phyloP scores from a whole-genome alignment of 495 filamentous ascomycete genomes.

The Penicillium cinerascens region DNA sequence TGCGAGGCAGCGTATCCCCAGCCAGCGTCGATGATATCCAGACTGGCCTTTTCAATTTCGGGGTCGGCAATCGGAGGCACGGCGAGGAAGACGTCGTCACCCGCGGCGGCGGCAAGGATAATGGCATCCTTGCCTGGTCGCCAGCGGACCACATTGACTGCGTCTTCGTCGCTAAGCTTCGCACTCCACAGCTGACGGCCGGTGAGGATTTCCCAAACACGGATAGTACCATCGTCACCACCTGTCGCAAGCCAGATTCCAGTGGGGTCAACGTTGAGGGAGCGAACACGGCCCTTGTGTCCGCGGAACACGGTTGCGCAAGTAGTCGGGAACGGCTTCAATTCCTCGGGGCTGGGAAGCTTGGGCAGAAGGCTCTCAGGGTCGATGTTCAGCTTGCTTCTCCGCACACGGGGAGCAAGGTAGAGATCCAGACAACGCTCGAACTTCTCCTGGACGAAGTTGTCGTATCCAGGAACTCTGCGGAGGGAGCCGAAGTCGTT shows the following conservation, averaged over 20 bases:
- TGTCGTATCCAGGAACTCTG: constrained; percentile 89
- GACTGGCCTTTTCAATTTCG: constrained; percentile 67
- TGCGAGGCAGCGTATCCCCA: constrained; percentile 83
- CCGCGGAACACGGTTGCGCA: constrained; percentile 80
- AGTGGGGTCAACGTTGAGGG: constrained; percentile 71
- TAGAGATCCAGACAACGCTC: constrained; percentile 95
- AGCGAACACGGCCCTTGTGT: constrained; percentile 84
- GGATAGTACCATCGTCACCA: constrained; percentile 89
- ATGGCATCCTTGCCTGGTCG: constrained; percentile 76
- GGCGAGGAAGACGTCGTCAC: constrained; percentile 80
- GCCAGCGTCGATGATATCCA: constrained; percentile 75
- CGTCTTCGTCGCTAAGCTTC: constrained; percentile 73
- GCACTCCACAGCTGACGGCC: constrained; percentile 85
- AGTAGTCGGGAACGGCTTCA: constrained; percentile 88
- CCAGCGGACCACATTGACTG: constrained; percentile 87
- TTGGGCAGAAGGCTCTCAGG: constrained; percentile 91
- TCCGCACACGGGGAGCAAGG: constrained; percentile 83
- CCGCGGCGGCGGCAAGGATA: constrained; percentile 77
- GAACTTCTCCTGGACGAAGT: constrained; percentile 90
- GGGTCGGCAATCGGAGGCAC: constrained; percentile 70
- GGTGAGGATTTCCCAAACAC: constrained; percentile 85
- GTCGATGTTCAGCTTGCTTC: constrained; percentile 95
- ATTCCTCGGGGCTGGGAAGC: constrained; percentile 86
- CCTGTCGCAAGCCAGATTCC: constrained; percentile 82
- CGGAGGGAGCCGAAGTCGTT: constrained; percentile 76